Conservation (phyloP, 2,329 filamentous ascomycete species). For the Arthrobotrys iridis region DNA sequence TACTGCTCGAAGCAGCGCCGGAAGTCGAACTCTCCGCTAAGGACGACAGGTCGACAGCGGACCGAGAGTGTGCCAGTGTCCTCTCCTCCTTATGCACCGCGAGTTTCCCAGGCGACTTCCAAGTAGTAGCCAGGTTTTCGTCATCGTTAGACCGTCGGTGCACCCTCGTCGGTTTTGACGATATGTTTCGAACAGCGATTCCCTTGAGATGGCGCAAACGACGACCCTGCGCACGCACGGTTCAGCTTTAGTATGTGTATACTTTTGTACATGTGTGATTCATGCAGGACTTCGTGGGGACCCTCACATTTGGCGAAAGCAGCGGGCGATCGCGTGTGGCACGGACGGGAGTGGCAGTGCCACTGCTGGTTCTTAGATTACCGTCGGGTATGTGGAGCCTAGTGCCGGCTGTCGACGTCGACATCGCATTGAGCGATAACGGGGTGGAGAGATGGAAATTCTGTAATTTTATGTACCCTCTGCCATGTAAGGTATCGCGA, state of each 20-base stretch:
- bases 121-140: slow-evolving; percentile 54
- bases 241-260: background rate
- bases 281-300: slow-evolving; percentile 1
- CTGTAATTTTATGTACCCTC: slow-evolving; percentile 3
- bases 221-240: slow-evolving; percentile 39
- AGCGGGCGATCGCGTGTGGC: slow-evolving; percentile 55
- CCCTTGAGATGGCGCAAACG: slow-evolving; percentile 56
- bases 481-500: slow-evolving; percentile 26
- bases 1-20: slow-evolving; percentile 20
- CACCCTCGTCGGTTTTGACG: slow-evolving; percentile 23
- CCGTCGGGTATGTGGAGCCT: slow-evolving; percentile 34
- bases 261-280: background rate
- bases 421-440: slow-evolving; percentile 52
- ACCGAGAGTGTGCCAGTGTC: slow-evolving; percentile 52
- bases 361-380: slow-evolving; percentile 31
- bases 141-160: slow-evolving; percentile 56
- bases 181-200: slow-evolving; percentile 54
- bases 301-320: slow-evolving; percentile 55
- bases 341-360: slow-evolving; percentile 42
- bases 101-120: slow-evolving; percentile 53
- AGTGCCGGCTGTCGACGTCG: slow-evolving; percentile 47
- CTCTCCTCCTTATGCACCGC: slow-evolving; percentile 27
- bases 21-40: slow-evolving; percentile 26
- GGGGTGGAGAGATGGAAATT: background rate
- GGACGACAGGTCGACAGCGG: slow-evolving; percentile 52